phyloP scores from a whole-genome alignment of 148 eudicot genomes.

The Nepenthes gracilis region DNA sequence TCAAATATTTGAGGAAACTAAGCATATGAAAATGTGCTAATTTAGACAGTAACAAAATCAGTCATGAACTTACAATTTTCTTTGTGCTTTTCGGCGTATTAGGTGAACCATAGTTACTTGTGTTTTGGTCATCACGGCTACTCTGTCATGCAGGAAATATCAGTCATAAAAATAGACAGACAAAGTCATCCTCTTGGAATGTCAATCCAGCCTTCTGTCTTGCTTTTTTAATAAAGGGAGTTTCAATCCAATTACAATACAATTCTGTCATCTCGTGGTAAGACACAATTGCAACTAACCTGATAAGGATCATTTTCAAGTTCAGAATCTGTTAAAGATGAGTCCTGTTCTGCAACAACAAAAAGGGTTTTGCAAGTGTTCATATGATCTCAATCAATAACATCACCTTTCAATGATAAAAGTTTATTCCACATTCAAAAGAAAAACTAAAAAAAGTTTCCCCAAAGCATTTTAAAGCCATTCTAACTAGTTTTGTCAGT shows the following conservation, averaged over 20 bases:
- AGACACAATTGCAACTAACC: constrained; percentile 25
- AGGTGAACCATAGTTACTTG: background rate
- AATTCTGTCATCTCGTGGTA: background rate
- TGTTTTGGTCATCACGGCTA: constrained; percentile 19
- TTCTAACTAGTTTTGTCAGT: too few species aligned
- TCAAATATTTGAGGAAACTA: constrained; percentile 1
- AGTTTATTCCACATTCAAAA: too few species aligned
- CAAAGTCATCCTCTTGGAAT: background rate
- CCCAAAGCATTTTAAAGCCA: too few species aligned
- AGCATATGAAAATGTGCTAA: background rate
- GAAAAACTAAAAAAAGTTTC: too few species aligned
- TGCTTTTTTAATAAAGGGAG: too few species aligned
- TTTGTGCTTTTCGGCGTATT: constrained; percentile 13
- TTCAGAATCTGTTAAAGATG: constrained; percentile 23
- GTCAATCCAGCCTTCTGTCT: background rate
- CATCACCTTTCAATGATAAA: background rate
- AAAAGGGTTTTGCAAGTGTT: background rate
- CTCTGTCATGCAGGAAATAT: constrained; percentile 27
- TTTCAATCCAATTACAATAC: too few species aligned
- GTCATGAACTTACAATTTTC: constrained; percentile 30
- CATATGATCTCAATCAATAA: background rate
- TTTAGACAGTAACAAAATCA: background rate
- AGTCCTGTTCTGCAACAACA: constrained; percentile 43
- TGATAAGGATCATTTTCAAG: constrained; percentile 20
- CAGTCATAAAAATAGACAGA: background rate